phyloP scores from a whole-genome alignment of 2,329 filamentous ascomycete species.

The Ambrosiella cleistominuta region DNA sequence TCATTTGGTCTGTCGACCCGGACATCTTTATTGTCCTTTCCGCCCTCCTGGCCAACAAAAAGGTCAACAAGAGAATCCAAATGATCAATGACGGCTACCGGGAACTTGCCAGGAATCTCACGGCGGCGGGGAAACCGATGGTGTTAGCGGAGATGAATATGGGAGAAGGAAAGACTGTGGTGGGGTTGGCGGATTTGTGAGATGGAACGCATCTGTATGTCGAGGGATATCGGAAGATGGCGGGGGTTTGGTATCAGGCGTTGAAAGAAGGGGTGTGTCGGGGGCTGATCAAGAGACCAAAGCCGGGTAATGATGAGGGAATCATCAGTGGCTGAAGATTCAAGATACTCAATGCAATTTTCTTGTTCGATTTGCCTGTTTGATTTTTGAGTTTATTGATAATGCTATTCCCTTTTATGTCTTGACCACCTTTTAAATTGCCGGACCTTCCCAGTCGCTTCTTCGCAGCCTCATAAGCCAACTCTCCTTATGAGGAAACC shows the following conservation, averaged over 20 bases:
- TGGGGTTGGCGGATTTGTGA: slow-evolving; percentile 18
- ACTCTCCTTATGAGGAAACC: slow-evolving; percentile 82
- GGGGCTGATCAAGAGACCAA: slow-evolving; percentile 12
- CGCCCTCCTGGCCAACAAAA: slow-evolving; percentile 14
- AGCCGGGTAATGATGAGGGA: slow-evolving; percentile 6
- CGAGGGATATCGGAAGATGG: slow-evolving; percentile 26
- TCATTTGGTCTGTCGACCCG: slow-evolving; percentile 12
- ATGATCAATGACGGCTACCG: slow-evolving; percentile 21
- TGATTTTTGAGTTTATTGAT: too few species aligned
- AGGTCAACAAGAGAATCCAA: slow-evolving; percentile 17
- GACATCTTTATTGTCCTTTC: slow-evolving; percentile 14
- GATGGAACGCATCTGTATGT: slow-evolving; percentile 25
- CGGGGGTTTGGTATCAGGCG: slow-evolving; percentile 20
- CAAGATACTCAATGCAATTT: too few species aligned
- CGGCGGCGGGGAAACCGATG: slow-evolving; percentile 11
- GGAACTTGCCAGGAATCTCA: slow-evolving; percentile 15
- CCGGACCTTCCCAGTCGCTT: slow-evolving; percentile 62
- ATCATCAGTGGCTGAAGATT: background rate
- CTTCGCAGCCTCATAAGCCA: slow-evolving; percentile 67
- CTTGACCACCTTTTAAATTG: slow-evolving; percentile 24
- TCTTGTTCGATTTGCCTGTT: too few species aligned
- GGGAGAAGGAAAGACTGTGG: slow-evolving; percentile 3
- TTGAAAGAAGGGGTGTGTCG: slow-evolving; percentile 17
- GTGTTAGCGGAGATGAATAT: slow-evolving; percentile 13
- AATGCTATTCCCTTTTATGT: background rate